Evolutionary conservation across 179 eudicot genomes (phyloP).

Genomic region (Silene noctiflora): DNA sequence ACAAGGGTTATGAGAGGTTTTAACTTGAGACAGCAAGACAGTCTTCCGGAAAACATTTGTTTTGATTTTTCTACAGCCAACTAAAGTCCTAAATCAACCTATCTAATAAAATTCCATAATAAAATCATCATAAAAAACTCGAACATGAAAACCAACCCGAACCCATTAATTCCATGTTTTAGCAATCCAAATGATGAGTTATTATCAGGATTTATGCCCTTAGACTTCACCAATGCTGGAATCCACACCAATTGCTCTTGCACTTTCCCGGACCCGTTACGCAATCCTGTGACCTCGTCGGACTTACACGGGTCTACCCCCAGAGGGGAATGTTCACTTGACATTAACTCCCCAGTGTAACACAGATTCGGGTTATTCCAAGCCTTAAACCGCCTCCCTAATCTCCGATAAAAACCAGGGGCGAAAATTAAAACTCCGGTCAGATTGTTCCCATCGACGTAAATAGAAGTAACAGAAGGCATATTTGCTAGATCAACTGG

Average conservation of each 20-base stretch:
- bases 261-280: slow-evolving; percentile 17
- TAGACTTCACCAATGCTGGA: too few species aligned
- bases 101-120: slow-evolving; percentile 19
- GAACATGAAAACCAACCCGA: slow-evolving; percentile 37
- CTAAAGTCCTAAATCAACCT: slow-evolving; percentile 4
- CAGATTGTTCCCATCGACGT: slow-evolving; percentile 67
- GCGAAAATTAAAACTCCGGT: slow-evolving; percentile 61
- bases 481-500: slow-evolving; percentile 44
- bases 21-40: too few species aligned
- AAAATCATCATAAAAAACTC: slow-evolving; percentile 33
- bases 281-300: slow-evolving; percentile 29
- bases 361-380: slow-evolving; percentile 75
- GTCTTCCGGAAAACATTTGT: background rate
- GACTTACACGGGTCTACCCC: slow-evolving; percentile 66
- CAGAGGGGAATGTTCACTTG: slow-evolving; percentile 35
- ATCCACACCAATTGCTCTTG: slow-evolving; percentile 13
- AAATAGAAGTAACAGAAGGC: slow-evolving; percentile 56
- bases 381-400: slow-evolving; percentile 80
- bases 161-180: slow-evolving; percentile 31
- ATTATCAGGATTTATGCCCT: background rate
- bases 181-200: slow-evolving; percentile 37
- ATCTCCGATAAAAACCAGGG: slow-evolving; percentile 47
- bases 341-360: slow-evolving; percentile 29
- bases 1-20: too few species aligned
- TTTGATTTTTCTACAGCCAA: background rate